Evolutionary conservation across 352 stramenopile species (phyloP), one percentile per base, ranked within the genome.

Genomic region (Phytophthora fragariae): DNA sequence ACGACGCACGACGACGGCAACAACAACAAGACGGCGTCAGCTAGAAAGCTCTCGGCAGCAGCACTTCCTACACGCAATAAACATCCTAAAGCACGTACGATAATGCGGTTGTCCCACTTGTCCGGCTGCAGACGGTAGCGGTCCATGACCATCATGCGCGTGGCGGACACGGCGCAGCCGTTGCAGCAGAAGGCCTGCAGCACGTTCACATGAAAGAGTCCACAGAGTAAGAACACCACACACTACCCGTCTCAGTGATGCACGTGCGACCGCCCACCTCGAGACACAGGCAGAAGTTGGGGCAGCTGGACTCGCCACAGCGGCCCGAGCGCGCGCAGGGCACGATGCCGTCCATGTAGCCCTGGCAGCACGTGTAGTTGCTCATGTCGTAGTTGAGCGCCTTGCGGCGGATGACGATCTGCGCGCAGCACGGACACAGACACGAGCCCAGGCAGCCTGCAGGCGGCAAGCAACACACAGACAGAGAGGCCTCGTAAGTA

Each of bases 341-440:
- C 64, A 97, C 92, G 24, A 96, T 84, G 63, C 88, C 86, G 55
- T 96, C 91, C 80, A 98, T 97, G 77, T 98, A 98, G 10, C 93
- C 91, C 78, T 98, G 94, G 76, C 94, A 98, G 79, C 93, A 98
- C 54, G 75, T 83, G 79, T 98, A 98, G 54, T 98, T 97, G 57
- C 68, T 84, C 95, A 97, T 98, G 68, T 97, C 94, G 24, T 88
- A 85, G 74, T 97, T 95, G 8, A 98, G 79, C 37, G 85, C 94
- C 87, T 95, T 98, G 71, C 95, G 85, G 7, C 95, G 88, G 70
- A 98, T 94, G 65, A 94, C 78, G 50, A 97, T 89, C 71, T 98
- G 93, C 62, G 87, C 91, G 75, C 93, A 98, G 68, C 88, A 97
- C 19, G 88, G 91, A 44, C 92, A 98, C 15, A 98, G 62, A 33